Conservation (phyloP, 176 grass and related monocot genomes). For the Cenchrus fungigraminus region DNA sequence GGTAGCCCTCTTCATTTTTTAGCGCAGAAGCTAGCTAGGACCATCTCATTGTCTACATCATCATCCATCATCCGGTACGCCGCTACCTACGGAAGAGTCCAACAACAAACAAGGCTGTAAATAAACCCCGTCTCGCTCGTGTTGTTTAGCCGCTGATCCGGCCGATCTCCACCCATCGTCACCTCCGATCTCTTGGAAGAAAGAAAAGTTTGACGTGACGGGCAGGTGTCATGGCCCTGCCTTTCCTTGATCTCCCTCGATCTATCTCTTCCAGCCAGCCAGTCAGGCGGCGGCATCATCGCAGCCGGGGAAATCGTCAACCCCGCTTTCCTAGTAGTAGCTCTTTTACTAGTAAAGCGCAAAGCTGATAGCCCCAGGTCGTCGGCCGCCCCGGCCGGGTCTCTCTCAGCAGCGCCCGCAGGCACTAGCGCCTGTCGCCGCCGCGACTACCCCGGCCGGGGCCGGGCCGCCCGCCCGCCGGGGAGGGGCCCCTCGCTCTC, state of each 20-base stretch:
- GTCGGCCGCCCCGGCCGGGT: slow-evolving; percentile 6
- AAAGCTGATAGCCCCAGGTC: slow-evolving; percentile 47
- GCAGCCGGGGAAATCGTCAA: not conserved
- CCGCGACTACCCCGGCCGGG: not conserved
- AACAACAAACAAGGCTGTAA: not conserved
- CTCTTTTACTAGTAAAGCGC: slow-evolving; percentile 5
- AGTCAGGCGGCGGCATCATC: slow-evolving; percentile 34
- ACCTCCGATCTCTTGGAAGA: not conserved
- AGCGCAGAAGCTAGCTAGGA: not conserved
- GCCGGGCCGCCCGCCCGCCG: not conserved
- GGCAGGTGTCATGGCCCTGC: not conserved
- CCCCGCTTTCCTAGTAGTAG: not conserved
- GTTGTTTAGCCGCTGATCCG: not conserved
- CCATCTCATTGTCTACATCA: not conserved
- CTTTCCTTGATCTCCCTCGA: not conserved
- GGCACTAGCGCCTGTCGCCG: slow-evolving; percentile 42
- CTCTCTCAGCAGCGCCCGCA: slow-evolving; percentile 33
- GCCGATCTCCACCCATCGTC: not conserved
- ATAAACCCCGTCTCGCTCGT: not conserved
- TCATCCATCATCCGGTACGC: not conserved
- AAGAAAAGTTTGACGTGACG: slow-evolving; percentile 30
- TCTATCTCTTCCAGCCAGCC: not conserved
- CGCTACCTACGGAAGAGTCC: not conserved
- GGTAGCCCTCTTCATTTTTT: not conserved
- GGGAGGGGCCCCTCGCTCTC: not conserved